Conservation (phyloP, 2,329 filamentous ascomycete species). For the Exserohilum rostratum region DNA sequence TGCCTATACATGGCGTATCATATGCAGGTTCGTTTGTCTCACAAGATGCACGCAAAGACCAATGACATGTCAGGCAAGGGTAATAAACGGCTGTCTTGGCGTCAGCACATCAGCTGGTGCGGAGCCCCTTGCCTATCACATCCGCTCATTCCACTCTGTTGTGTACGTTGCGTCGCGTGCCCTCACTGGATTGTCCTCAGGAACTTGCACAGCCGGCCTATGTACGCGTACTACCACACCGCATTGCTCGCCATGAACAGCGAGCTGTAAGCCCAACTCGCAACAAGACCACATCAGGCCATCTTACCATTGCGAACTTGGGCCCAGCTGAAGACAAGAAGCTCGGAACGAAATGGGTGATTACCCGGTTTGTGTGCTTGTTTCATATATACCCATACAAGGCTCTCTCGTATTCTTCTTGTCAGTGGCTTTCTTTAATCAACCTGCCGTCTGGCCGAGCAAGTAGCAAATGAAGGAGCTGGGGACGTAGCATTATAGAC, state of each 20-base stretch:
- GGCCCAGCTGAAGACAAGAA: neutral
- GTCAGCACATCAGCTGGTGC: neutral
- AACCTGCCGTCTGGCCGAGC: neutral
- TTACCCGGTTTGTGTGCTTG: neutral
- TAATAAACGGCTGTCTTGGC: neutral
- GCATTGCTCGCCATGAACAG: neutral
- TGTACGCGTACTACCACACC: neutral
- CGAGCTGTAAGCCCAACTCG: neutral
- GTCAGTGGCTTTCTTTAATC: neutral
- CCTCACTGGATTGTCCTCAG: neutral
- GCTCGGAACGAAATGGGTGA: neutral
- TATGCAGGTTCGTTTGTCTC: neutral
- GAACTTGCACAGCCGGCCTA: neutral
- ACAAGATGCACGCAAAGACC: neutral
- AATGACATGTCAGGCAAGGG: neutral
- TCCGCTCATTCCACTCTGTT: neutral
- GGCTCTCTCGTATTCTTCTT: neutral
- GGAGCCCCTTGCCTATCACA: neutral
- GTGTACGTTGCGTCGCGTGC: neutral
- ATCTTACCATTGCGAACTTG: neutral
- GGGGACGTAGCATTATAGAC: neutral
- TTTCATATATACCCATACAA: neutral
- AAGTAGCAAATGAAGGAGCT: neutral
- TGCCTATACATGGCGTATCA: neutral
- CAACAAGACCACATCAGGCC: slow-evolving; percentile 2